A percentile compares a stretch with the other conserved stretches of the same genome.
phyloP scores from a whole-genome alignment of 331 rosid species.

The Rosa hybrid region DNA sequence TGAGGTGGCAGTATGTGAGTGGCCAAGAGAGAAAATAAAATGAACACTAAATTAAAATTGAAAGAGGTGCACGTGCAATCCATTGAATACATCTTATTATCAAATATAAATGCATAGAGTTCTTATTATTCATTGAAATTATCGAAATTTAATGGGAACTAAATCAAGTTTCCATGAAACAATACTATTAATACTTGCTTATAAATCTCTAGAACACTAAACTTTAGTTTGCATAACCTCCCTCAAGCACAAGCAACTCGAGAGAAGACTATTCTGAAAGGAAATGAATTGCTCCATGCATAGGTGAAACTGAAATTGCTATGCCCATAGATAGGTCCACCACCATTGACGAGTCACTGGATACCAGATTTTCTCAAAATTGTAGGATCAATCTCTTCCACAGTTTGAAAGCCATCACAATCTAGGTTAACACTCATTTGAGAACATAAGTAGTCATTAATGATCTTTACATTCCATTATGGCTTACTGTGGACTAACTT shows the following conservation, averaged over 20 bases:
- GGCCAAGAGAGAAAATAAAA: no score
- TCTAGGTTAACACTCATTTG: conserved; percentile 1
- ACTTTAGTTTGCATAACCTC: background rate
- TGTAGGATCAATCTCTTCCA: conserved; percentile 18
- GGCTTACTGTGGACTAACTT: background rate
- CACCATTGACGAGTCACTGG: conserved; percentile 8
- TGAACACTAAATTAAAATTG: no score
- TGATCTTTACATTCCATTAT: conserved; percentile 21
- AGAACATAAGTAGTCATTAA: conserved; percentile 21
- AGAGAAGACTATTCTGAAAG: conserved; percentile 5
- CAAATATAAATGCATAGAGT: no score
- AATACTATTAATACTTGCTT: background rate
- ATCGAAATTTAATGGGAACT: background rate
- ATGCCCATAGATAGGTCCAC: background rate
- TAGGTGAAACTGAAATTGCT: conserved; percentile 23
- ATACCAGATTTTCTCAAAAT: background rate
- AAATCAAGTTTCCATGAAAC: background rate
- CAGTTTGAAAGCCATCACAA: conserved; percentile 28
- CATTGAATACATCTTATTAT: no score
- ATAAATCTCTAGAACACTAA: background rate
- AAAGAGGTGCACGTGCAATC: no score
- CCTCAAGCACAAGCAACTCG: background rate
- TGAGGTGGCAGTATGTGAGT: no score
- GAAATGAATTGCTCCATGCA: conserved; percentile 16
- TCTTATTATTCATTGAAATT: background rate